Evolutionary conservation across 2,329 filamentous ascomycete genomes (phyloP).

Genomic region (Diaporthe humulicola): DNA sequence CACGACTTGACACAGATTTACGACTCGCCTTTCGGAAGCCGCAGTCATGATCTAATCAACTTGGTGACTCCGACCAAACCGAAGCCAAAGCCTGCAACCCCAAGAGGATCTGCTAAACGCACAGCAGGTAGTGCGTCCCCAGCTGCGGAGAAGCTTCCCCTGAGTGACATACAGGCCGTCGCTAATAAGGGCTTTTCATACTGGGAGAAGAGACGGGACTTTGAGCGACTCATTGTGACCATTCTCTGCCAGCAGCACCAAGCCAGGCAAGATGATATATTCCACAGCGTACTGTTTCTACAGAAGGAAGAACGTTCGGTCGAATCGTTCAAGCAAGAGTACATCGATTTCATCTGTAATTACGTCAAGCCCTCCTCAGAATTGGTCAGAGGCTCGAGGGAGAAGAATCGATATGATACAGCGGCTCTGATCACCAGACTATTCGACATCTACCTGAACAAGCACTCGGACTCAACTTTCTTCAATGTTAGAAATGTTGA

Average conservation of each 20-base stretch:
- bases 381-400: not conserved
- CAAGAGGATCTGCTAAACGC: not conserved
- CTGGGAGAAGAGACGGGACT: constrained; percentile 37
- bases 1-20: constrained; percentile 35
- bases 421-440: constrained; percentile 21
- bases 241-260: constrained; percentile 33
- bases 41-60: not conserved
- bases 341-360: not conserved
- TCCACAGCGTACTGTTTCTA: constrained; percentile 14
- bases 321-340: not conserved
- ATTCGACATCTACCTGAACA: constrained; percentile 31
- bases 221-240: constrained; percentile 39
- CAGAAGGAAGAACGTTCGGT: constrained; percentile 6
- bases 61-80: constrained; percentile 21
- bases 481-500: constrained; percentile 35
- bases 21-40: not conserved
- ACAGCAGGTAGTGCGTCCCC: not conserved
- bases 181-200: constrained; percentile 29
- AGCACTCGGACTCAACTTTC: not conserved
- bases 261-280: constrained; percentile 20
- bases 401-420: constrained; percentile 13
- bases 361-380: not conserved
- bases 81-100: not conserved
- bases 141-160: not conserved
- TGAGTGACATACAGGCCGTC: constrained; percentile 35